Evolutionary conservation across 2,329 filamentous ascomycete species (phyloP), one percentile per base, ranked within the genome.

Genomic region (Phialophora macrospora): DNA sequence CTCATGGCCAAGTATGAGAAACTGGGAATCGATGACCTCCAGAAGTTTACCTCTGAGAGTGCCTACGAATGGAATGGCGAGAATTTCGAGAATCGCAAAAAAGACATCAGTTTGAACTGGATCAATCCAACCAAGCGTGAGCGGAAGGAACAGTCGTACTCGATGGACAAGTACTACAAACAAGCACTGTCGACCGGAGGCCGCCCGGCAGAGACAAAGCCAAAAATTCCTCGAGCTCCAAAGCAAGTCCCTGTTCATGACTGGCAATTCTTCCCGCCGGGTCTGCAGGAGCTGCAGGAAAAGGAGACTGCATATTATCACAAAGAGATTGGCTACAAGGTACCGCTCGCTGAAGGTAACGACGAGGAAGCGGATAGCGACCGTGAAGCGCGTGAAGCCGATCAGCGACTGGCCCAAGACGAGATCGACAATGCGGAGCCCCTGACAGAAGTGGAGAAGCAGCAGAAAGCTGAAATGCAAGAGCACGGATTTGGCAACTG

Each of bases 21-120:
- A 76, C 88, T 99, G 48, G 95, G 96, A 70, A 90, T 99, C 32
- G 95, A 99, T 76, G 95, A 99, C 72, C 80, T 99, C 51, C 95
- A 99, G 76, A 98, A 98, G 75, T 99, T 99, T 78, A 95, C 90
- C 0, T 97, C 94, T 0, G 95, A 99, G 74, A 97, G 92, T 62
- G 93, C 96, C 0, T 99, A 99, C 74, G 95, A 98, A 76, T 99
- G 96, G 96, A 99, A 99, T 70, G 95, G 95, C 55, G 90, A 98
- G 79, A 94, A 94, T 74, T 99, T 99, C 77, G 91, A 93, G 60
- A 91, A 90, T 65, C 87, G 89, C 75, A 96, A 96, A 81, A 96
- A 96, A 78, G 92, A 96, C 57, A 92, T 97, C 69, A 92, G 92
- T 56, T 86, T 97, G 70, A 93, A 84, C 74, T 99, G 96, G 96